Conservation (phyloP, 2,329 filamentous ascomycete genomes). For the Beauveria sp. region DNA sequence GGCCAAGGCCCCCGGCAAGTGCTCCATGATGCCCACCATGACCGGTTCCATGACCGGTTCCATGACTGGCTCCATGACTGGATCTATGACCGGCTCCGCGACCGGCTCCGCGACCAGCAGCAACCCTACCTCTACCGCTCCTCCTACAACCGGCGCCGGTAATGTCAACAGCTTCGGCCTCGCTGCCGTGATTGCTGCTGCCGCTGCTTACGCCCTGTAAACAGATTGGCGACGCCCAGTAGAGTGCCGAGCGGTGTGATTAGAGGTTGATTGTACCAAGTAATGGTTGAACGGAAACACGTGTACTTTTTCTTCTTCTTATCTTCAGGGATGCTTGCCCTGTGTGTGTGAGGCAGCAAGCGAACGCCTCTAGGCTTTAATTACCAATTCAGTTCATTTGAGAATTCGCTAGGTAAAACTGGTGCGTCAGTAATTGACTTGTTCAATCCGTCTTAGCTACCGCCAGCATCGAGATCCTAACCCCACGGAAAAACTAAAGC, state of each 20-base stretch:
- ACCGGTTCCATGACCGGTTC: not conserved
- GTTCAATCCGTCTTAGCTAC: not conserved
- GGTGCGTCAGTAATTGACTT: not conserved
- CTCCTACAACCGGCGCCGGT: conserved; percentile 19
- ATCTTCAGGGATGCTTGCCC: not conserved
- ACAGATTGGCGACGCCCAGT: not conserved
- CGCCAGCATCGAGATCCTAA: not conserved
- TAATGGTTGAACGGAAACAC: not conserved
- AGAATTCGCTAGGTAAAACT: not conserved
- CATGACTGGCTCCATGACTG: conserved; percentile 2
- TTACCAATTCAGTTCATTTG: not conserved
- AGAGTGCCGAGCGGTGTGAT: not conserved
- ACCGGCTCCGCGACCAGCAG: conserved; percentile 12
- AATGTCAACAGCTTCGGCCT: conserved; percentile 19
- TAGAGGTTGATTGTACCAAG: not conserved
- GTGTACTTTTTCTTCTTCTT: not conserved
- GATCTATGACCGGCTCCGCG: conserved; percentile 4
- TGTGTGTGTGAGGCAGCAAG: not conserved
- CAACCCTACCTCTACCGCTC: conserved; percentile 9
- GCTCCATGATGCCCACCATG: conserved; percentile 11
- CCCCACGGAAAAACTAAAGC: not conserved
- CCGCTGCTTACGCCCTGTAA: conserved; percentile 24
- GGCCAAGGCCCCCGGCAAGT: conserved; percentile 16
- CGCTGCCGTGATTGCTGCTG: conserved; percentile 20
- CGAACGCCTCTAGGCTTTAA: not conserved